Evolutionary conservation across 805 yeast species (phyloP).

Genomic region (Ogataea neopini): DNA sequence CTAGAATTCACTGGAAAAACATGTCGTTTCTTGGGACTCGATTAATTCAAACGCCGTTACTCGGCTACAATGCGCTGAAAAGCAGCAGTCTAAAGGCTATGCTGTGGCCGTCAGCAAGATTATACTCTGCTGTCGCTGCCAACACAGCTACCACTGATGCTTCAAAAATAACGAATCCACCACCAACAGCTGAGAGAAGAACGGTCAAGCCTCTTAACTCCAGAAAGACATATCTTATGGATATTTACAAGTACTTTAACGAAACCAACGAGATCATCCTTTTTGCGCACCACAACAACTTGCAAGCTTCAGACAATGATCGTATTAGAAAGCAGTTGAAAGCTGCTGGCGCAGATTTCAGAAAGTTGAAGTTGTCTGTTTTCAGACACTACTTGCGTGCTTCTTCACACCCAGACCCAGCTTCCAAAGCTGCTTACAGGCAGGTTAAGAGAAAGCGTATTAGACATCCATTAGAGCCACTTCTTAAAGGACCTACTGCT

Average conservation of each 20-base stretch:
- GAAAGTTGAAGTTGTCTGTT: conserved; percentile 65
- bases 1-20: neutral
- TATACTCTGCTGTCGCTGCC: conserved; percentile 4
- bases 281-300: conserved; percentile 82
- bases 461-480: conserved; percentile 66
- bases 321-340: conserved; percentile 60
- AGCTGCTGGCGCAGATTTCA: conserved; percentile 67
- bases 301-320: conserved; percentile 67
- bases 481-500: conserved; percentile 86
- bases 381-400: conserved; percentile 78
- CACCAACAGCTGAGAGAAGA: conserved; percentile 12
- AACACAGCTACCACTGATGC: neutral
- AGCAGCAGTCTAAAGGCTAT: conserved; percentile 3
- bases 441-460: conserved; percentile 41
- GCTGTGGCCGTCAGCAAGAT: conserved; percentile 4
- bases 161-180: neutral
- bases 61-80: neutral
- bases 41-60: conserved; percentile 7
- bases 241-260: conserved; percentile 72
- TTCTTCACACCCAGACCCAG: conserved; percentile 70
- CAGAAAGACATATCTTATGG: conserved; percentile 85
- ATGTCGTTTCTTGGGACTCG: conserved; percentile 6
- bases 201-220: conserved; percentile 64
- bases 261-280: conserved; percentile 68
- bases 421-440: conserved; percentile 50